Evolutionary conservation across 2,329 filamentous ascomycete species (phyloP), one percentile per base, ranked within the genome.

Genomic region (Alternaria brassicicola): DNA sequence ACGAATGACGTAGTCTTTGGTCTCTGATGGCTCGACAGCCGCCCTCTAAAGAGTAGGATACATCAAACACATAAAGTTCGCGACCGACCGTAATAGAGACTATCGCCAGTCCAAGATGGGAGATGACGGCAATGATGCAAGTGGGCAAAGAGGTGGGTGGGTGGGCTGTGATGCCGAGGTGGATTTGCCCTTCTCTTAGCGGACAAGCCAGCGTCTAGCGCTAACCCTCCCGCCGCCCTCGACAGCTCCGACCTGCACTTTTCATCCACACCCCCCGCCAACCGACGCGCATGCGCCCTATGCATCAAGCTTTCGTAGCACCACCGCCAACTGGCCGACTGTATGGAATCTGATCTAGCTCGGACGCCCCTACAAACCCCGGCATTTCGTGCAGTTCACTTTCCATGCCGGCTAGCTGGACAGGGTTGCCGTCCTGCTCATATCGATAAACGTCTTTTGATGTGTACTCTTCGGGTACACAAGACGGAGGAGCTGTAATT

Each of bases 381-480:
- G 33, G 35, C 47, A 59, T 30, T 15, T 59, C 47, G 4, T 56
- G 46, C 31, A 59, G n/a, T 41, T 48, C 21, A 31, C 21, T 56
- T n/a, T 56, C 57, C 19, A 17, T 17, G 21, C 47, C 41, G 19
- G 57, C 39, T 15, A 56, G 28, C 38, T 59, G 57, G 7, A 23
- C 52, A 45, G 26, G 6, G 4, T 17, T 9, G 9, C 31, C 36
- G 6, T 15, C 47, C n/a, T 35, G 17, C 3, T 55, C 31, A 17
- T 48, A 59, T 17, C 19, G 41, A 49, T 56, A 52, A 15, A 31
- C 23, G 19, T 56, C 46, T n/a, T 28, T 30, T 17, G 26, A 17
- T 10, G 30, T 10, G 10, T 31, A 13, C 6, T 46, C 28, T 47
- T 31, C 43, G 13, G 30, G 15, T 17, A 28, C 21, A 12, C n/a